Base-by-base conservation (phyloP, 768 basidiomycete species). In the Gloeostereum incarnatum region DNA sequence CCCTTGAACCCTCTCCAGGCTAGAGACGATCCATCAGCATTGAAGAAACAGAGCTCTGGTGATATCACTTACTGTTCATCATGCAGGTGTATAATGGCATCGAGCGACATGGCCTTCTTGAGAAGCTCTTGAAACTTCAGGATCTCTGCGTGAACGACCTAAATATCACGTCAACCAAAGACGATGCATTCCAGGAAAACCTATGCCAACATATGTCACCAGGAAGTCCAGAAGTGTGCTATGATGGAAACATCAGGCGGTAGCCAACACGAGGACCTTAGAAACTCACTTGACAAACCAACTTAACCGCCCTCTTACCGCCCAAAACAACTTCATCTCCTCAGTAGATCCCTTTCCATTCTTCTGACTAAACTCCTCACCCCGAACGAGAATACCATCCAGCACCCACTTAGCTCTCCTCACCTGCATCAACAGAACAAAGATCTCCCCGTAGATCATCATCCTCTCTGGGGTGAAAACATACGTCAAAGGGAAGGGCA, bases 281-380 rank as follows among this genome's bases (percentile, higher is more conserved):
- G 34, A 8, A n/a, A 68, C 81, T 48, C 50, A 88, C 87, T 84
- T 87, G 53, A 84, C 70, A 47, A 89, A 84, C 88, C 88, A 91
- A 41, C 81, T 81, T 42, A 91, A 48, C 39, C 80, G 77, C 46
- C 78, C 75, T 44, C 86, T 61, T 67, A 87, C 72, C 0, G 81
- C 81, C 52, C 85, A 86, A 47, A 89, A 78, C 10, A 67, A 66
- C 58, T 85, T 88, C 49, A 81, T 40, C 37, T 78, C 75, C 16
- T 58, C 17, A 16, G 27, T n/a, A 61, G 24, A 56, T 61, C 35
- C 59, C 34, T 19, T 50, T 57, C 22, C 60, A 52, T 13, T 46
- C 50, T 49, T 55, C 38, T 47, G 61, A 9, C 56, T 49, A n/a
- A n/a, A n/a, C n/a, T n/a, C n/a, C 13, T 63, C 67, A n/a, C 71